A percentile compares a stretch with the other conserved stretches of the same genome.
phyloP scores from a whole-genome alignment of 2,329 filamentous ascomycete species.

The Colletotrichum sp. region DNA sequence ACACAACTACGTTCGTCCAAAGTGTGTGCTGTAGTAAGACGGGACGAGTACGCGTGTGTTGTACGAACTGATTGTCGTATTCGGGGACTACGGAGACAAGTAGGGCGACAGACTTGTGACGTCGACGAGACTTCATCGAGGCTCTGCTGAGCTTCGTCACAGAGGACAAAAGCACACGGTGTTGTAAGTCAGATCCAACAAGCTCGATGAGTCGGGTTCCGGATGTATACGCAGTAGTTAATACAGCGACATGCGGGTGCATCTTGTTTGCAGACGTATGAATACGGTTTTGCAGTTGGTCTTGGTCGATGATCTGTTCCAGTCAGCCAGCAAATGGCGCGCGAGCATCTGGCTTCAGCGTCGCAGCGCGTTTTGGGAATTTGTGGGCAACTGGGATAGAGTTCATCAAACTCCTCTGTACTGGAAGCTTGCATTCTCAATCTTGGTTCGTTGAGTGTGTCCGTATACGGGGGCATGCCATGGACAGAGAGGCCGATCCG shows the following conservation, averaged over 20 bases:
- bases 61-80: background rate
- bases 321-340: background rate
- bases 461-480: background rate
- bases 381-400: constrained; percentile 9
- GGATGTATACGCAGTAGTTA: background rate
- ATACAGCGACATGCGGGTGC: background rate
- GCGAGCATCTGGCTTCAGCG: background rate
- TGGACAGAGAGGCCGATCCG: background rate
- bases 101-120: background rate
- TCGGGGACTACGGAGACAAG: background rate
- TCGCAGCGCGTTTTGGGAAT: background rate
- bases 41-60: background rate
- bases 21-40: background rate
- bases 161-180: background rate
- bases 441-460: background rate
- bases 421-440: background rate
- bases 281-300: background rate
- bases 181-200: background rate
- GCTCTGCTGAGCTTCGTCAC: background rate
- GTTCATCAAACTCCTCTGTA: background rate
- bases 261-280: background rate
- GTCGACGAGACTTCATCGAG: background rate
- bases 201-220: background rate
- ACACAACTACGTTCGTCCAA: background rate
- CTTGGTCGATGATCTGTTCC: background rate